Percentiles rank a stretch among this genome's conserved stretches.
Conservation (phyloP, 1,284 basidiomycete genomes). For the Malassezia brasiliensis region DNA sequence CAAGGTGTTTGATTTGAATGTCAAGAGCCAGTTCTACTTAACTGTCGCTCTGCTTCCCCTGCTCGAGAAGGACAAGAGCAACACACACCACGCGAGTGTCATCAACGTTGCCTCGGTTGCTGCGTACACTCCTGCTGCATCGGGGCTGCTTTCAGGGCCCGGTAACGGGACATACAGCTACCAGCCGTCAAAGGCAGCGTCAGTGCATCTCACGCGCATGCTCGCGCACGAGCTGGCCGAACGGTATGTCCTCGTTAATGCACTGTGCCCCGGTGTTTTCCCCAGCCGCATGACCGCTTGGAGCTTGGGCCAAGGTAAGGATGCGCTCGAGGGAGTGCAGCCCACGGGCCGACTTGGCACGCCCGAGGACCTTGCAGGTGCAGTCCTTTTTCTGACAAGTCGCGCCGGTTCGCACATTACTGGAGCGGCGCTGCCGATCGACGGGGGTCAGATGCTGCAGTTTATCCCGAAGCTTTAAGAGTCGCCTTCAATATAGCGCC, state of each 20-base stretch:
- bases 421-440: conserved; percentile 59
- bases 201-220: conserved; percentile 68
- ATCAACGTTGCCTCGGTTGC: conserved; percentile 66
- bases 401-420: conserved; percentile 65
- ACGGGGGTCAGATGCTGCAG: conserved; percentile 56
- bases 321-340: conserved; percentile 36
- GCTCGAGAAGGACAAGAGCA: conserved; percentile 33
- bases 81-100: conserved; percentile 58
- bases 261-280: conserved; percentile 68
- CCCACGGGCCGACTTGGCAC: conserved; percentile 55
- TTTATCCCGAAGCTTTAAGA: conserved; percentile 23
- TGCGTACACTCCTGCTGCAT: conserved; percentile 55
- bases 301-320: conserved; percentile 55
- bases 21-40: conserved; percentile 47
- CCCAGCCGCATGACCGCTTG: conserved; percentile 78
- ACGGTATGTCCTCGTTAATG: conserved; percentile 58
- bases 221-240: conserved; percentile 63
- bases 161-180: conserved; percentile 69
- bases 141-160: conserved; percentile 53
- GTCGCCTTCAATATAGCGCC: conserved; percentile 14
- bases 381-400: conserved; percentile 63
- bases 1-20: conserved; percentile 43
- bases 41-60: conserved; percentile 43
- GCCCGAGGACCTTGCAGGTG: conserved; percentile 65
- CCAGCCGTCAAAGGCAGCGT: conserved; percentile 60